Evolutionary conservation across 192 early-diverging fungal genomes (phyloP).

Genomic region (Coemansia sp.): DNA sequence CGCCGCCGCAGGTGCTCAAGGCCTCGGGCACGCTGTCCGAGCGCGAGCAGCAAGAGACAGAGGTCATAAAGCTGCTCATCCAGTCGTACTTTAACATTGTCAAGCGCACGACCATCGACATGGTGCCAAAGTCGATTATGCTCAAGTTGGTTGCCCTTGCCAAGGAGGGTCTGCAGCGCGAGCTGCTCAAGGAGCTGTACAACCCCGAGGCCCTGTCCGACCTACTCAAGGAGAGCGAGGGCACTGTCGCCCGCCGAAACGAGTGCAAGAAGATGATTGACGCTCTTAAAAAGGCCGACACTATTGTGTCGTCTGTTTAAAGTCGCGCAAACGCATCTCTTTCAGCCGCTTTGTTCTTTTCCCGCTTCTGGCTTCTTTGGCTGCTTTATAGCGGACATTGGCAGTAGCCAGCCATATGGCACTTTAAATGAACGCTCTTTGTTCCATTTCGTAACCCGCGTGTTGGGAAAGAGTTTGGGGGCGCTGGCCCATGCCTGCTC

Average conservation of each 20-base stretch:
- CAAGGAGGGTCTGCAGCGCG: slow-evolving; percentile 92
- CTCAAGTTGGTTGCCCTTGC: slow-evolving; percentile 87
- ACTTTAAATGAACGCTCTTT: not conserved
- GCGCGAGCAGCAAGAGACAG: slow-evolving; percentile 95
- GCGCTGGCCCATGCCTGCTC: too few relatives aligned
- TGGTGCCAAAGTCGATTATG: slow-evolving; percentile 99
- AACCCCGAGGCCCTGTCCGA: slow-evolving; percentile 92
- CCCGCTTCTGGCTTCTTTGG: not conserved
- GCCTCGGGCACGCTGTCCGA: slow-evolving; percentile 93
- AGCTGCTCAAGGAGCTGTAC: slow-evolving; percentile 93
- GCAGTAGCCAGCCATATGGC: too few relatives aligned
- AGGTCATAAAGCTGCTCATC: slow-evolving; percentile 97
- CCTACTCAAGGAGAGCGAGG: slow-evolving; percentile 92
- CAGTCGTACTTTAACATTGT: slow-evolving; percentile 98
- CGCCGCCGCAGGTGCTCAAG: slow-evolving; percentile 71
- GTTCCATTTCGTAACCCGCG: not conserved
- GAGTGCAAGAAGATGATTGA: slow-evolving; percentile 99
- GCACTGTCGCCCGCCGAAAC: slow-evolving; percentile 79
- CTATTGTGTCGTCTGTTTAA: slow-evolving; percentile 44
- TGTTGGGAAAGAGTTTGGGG: too few relatives aligned
- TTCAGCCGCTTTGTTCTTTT: not conserved
- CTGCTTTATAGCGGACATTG: too few relatives aligned
- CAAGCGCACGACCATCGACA: slow-evolving; percentile 93
- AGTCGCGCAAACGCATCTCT: not conserved
- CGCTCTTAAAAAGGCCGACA: slow-evolving; percentile 55